Base-by-base conservation (phyloP, 2,329 filamentous ascomycete genomes). In the Dactylellina parvicollis region DNA sequence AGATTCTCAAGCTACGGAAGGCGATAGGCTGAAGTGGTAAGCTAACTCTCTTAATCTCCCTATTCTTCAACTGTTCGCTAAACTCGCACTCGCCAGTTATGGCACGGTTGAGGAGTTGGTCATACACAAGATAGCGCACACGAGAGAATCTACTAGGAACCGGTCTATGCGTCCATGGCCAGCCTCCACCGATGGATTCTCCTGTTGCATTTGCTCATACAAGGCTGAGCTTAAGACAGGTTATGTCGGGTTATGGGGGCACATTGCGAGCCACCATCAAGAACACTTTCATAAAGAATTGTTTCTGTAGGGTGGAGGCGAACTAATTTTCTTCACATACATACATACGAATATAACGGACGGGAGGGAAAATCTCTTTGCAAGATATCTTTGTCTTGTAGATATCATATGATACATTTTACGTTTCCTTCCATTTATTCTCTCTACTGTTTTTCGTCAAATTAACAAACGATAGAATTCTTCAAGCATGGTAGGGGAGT, bases 91-190 rank as follows among this genome's bases (percentile, higher is more conserved):
- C 18, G 30, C 34, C 34, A 71, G 66, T 4, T 71, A 55, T 20
- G 3, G 2, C 4, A 32, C 40, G 3, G n/a, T 20, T 8, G 56
- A 46, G 2, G 49, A 70, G 26, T 40, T 70, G 10, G 30, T 55
- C 28, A 24, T 40, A 38, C 56, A 70, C 49, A 70, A 70, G 56
- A n/a, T 18, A 22, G 49, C 22, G 28, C 65, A 70, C 47, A 32
- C 47, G 1, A 22, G 18, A n/a, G 47, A 70, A 36, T 70, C 65
- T 5, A 40, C 62, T 16, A 50, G 32, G 18, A 34, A 40, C 22
- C 65, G 65, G 18, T 36, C 65, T 5, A 64, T 71, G 5, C 66
- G 66, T 14, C 57, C 46, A 10, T 71, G 66, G 66, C 56, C 66
- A 32, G 66, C 22, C 4, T 64, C 57, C 1, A 18, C 32, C 2